Evolutionary conservation across 768 basidiomycete genomes (phyloP), one percentile per base, ranked within the genome.

Genomic region (Pisolithus tinctorius): DNA sequence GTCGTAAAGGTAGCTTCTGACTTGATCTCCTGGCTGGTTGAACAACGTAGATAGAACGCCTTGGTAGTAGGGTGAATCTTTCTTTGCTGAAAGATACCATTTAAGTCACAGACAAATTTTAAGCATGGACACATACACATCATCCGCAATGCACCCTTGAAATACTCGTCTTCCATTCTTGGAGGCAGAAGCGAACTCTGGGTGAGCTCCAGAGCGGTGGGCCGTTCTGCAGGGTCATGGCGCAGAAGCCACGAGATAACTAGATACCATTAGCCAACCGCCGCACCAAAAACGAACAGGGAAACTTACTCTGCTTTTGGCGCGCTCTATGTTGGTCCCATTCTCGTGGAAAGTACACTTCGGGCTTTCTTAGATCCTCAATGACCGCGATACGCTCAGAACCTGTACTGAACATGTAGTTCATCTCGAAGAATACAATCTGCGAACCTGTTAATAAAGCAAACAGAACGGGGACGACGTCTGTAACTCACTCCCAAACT

Each of bases 371-470:
- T 27, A 96, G 63, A 46, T 84, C 81, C 58, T 88, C 87, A 0
- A 97, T 76, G 20, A 93, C 91, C 1, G 78, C 82, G 37, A 88
- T 87, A 20, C 93, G 82, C 61, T 97, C 93, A 17, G 88, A 77
- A 1, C 81, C 83, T 0, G 93, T 96, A 10, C 79, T 71, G 69
- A 96, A 92, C 16, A 72, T 60, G 67, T 85, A 90, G 65, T 91
- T 93, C 93, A 96, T 95, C 71, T 97, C 94, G 61, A 97, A 96
- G 69, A 96, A 96, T 13, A 96, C 93, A 57, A 97, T 84, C 90
- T 93, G 55, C 37, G 52, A 37, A 41, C 30, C 54, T 10, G 4
- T 40, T 49, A 6, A 45, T 49, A 20, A 10, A 17, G 37, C n/a
- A 9, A 20, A 13, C 14, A 49, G 16, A 11, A 14, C 20, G 10